Evolutionary conservation across 345 rosid species (phyloP).

Genomic region (Eutrema japonicum): DNA sequence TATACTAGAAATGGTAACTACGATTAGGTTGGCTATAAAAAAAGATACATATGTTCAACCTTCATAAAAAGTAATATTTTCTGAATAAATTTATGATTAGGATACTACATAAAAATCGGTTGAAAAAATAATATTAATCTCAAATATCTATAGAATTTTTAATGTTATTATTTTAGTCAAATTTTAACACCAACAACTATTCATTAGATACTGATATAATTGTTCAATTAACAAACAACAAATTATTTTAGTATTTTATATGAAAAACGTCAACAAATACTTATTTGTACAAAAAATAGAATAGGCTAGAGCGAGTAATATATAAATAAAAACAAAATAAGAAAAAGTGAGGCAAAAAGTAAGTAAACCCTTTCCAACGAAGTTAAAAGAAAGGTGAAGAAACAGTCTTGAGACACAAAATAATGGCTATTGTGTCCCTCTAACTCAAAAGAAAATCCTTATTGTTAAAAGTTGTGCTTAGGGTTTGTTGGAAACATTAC

Average conservation of each 20-base stretch:
- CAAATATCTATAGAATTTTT: background rate
- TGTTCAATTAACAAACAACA: too few species aligned
- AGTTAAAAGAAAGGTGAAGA: conserved; percentile 25
- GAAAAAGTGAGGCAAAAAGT: conserved; percentile 33
- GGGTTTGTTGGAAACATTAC: conserved; percentile 44
- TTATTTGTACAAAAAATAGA: background rate
- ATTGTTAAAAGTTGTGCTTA: conserved; percentile 41
- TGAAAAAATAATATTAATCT: background rate
- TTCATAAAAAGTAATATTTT: background rate
- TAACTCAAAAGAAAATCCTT: conserved; percentile 31
- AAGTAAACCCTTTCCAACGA: conserved; percentile 38
- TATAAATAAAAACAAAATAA: background rate
- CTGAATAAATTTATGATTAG: background rate
- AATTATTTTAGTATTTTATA: too few species aligned
- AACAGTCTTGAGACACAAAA: conserved; percentile 46
- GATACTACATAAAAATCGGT: background rate
- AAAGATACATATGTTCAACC: conserved; percentile 16
- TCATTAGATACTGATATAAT: too few species aligned
- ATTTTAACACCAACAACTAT: background rate
- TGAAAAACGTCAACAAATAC: too few species aligned
- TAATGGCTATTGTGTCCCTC: conserved; percentile 41
- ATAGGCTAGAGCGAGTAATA: background rate
- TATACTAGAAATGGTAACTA: conserved; percentile 19
- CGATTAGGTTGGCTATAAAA: conserved; percentile 7
- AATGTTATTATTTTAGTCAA: background rate